A percentile compares a stretch with the other conserved stretches of the same genome.
phyloP scores from a whole-genome alignment of 768 basidiomycete genomes.

The Fibroporia radiculosa region DNA sequence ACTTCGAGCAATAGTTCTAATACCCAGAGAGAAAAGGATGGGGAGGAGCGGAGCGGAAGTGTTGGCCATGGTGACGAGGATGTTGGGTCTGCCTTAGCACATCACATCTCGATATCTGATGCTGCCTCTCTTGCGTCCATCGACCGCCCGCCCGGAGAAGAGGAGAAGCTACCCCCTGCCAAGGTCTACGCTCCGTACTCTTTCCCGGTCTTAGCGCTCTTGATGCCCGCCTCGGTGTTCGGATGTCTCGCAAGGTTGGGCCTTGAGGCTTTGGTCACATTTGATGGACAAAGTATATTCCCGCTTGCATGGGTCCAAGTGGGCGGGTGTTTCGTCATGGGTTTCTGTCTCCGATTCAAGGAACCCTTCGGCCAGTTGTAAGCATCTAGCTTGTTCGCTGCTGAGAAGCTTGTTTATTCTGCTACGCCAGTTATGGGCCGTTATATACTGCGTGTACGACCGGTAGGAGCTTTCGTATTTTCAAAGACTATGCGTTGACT shows the following conservation, averaged over 20 bases:
- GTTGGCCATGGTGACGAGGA: constrained; percentile 10
- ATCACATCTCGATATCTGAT: constrained; percentile 24
- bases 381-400: constrained; percentile 25
- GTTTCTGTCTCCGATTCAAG: constrained; percentile 62
- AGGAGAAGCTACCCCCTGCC: constrained; percentile 24
- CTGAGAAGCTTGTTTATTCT: not conserved
- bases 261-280: constrained; percentile 62
- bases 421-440: constrained; percentile 74
- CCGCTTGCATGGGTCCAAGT: constrained; percentile 81
- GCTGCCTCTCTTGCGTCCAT: constrained; percentile 34
- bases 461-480: constrained; percentile 34
- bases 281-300: constrained; percentile 71
- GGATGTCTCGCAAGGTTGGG: constrained; percentile 83
- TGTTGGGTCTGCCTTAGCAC: constrained; percentile 28
- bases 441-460: constrained; percentile 85
- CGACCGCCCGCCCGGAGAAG: constrained; percentile 32
- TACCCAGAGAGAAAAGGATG: not conserved
- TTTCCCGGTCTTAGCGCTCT: constrained; percentile 55
- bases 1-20: not conserved
- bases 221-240: constrained; percentile 77
- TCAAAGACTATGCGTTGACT: not conserved
- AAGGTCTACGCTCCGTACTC: constrained; percentile 48
- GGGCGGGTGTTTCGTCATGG: constrained; percentile 89
- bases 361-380: constrained; percentile 70
- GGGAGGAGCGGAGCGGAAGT: not conserved